Evolutionary conservation across 2,329 filamentous ascomycete genomes (phyloP).

Genomic region (Fusarium sterilihyphosum): DNA sequence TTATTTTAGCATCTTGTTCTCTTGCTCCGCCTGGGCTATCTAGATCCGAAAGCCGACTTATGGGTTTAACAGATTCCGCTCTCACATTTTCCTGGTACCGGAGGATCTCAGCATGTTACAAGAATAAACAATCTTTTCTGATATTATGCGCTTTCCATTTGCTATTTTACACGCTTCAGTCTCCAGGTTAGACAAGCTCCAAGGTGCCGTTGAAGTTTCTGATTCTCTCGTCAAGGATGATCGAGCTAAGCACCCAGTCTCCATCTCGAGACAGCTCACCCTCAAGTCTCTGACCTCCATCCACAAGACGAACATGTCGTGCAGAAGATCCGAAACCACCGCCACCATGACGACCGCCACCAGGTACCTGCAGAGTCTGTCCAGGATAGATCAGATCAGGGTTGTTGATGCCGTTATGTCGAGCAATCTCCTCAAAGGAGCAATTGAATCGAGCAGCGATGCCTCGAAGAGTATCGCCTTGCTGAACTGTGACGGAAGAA

Average conservation of each 20-base stretch:
- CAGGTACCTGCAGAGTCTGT: slow-evolving; percentile 51
- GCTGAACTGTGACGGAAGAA: slow-evolving; percentile 50
- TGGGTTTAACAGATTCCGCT: not conserved
- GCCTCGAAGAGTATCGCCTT: slow-evolving; percentile 53
- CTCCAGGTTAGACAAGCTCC: slow-evolving; percentile 11
- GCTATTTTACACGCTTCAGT: not conserved
- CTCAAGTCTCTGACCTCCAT: slow-evolving; percentile 49
- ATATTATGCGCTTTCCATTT: not conserved
- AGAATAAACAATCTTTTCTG: not conserved
- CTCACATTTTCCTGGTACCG: no score
- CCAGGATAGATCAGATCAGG: slow-evolving; percentile 56
- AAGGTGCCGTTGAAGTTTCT: slow-evolving; percentile 46
- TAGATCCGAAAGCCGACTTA: not conserved
- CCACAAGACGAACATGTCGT: slow-evolving; percentile 49
- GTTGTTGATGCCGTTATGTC: slow-evolving; percentile 52
- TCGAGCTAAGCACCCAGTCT: slow-evolving; percentile 45
- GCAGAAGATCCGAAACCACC: slow-evolving; percentile 49
- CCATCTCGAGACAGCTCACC: slow-evolving; percentile 47
- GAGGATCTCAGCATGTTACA: rapidly evolving
- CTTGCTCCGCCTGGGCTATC: not conserved
- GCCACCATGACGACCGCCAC: slow-evolving; percentile 29
- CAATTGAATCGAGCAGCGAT: slow-evolving; percentile 49
- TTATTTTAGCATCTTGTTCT: not conserved
- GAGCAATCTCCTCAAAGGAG: slow-evolving; percentile 52
- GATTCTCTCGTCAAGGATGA: slow-evolving; percentile 49